Base-by-base conservation (phyloP, 805 yeast species). In the Huiozyma sinensis region DNA sequence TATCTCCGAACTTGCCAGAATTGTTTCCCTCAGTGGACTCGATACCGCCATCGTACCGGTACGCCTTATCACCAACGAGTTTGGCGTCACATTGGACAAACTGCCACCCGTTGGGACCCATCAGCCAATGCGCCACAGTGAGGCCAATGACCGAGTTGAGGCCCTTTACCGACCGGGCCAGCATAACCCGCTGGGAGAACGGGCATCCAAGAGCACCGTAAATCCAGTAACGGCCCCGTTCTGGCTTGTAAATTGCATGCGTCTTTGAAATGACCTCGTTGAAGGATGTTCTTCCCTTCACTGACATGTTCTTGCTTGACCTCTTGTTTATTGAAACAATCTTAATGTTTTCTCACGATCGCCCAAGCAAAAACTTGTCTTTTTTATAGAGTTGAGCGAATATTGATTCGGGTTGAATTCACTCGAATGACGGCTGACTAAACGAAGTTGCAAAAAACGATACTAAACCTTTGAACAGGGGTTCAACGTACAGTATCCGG, bases 151-250 rank as follows among this genome's bases (percentile, higher is more conserved):
- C 61, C 0, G 75, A 65, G 2, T 72, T 66, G 40, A 83, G 62
- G 1, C 95, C 95, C 67, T 87, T 86, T 48, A 89, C 67, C 7
- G 72, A 63, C 42, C 96, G 67, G 6, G 81, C 70, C 43, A 86
- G 79, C 47, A 89, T 68, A 0, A 88, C 76, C 50, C 97, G 73
- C 58, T 86, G 95, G 0, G 97, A 96, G 73, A 96, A 89, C 3
- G 97, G 97, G 64, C 97, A 89, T 1, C 95, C 95, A 40, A 72
- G 69, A 1, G 89, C 81, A n/a, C 87, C 92, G 55, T 83, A 88
- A 43, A 88, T 72, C 64, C 88, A 95, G 60, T 90, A 89, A 55
- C 97, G 73, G 46, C 77, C 77, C 43, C 73, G 71, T 58, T 86
- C 95, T 6, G 95, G 85, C 11, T 77, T 68, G 60, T 79, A 85